Evolutionary conservation across 1,139 yeast genomes (phyloP), one percentile per base, ranked within the genome.

Genomic region (Pichia sp.): DNA sequence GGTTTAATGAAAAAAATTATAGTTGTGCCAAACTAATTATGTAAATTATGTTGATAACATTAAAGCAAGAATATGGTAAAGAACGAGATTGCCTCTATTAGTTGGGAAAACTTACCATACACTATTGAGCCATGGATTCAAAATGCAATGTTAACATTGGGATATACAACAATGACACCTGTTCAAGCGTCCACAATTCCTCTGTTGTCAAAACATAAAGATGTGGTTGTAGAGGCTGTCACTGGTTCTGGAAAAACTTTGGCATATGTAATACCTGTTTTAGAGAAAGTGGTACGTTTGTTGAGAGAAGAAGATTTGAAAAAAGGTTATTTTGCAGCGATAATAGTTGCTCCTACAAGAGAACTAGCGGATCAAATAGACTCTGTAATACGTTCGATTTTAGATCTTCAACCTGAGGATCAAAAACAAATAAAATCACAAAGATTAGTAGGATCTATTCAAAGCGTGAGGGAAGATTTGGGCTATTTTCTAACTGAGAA

Each of bases 181-280:
- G 98, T 91, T 0, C 99, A 91, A 59, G 98, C 98, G 0, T 78
- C 97, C 0, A 83, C 95, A 0, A 84, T 91, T 38, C 98, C 99
- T 0, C 66, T 89, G 41, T 76, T 93, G 52, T 64, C 83, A 35
- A 81, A 81, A n/a, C 84, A 89, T 54, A 91, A 91, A 57, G 98
- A 91, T 63, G 97, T 91, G 9, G 95, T 93, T 9, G 96, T 88
- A 2, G 96, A 89, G 57, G 88, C 97, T 0, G 96, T 88, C 2
- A 91, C 98, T 0, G 98, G 98, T 0, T 88, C 97, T 0, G 98
- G 98, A 8, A 91, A 91, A 59, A 91, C 98, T 0, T 62, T 89
- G 26, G 85, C 97, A 3, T 91, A 84, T 62, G 77, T 78, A 5
- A 71, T 91, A 4, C 98, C 98, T 0, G 74, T 86, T 2, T 59